Evolutionary conservation across 441 rosid genomes (phyloP), one percentile per base, ranked within the genome.

Genomic region (Gossypium schwendimanii): DNA sequence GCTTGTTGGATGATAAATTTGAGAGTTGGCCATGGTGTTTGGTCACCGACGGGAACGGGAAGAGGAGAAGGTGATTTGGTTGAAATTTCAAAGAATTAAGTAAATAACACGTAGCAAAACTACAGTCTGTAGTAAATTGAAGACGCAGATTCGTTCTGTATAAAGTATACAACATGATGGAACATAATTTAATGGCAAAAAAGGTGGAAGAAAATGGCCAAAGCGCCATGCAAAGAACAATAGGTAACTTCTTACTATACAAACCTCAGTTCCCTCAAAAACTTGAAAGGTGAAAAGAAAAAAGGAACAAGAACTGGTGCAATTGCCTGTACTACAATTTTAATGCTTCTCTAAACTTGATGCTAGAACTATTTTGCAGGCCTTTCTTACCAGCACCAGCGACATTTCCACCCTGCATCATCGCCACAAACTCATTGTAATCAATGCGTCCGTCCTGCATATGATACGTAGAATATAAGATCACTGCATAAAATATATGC

Each of bases 341-440:
- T 47, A 87, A 75, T 49, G 86, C 87, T 28, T 86, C 86, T 73
- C 87, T 83, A 73, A 87, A 81, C 20, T 79, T 79, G 41, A 93
- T 79, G 89, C 98, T 93, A 84, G 88, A 82, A 77, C 92, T 87
- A 39, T 81, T 85, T 72, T 90, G 85, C 2, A 87, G 61, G 75
- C 84, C 91, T 79, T 86, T 85, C 88, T 81, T 87, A 31, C 79
- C 73, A 3, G 84, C 76, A 50, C 62, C 62, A 1, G 33, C 33
- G 3, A 57, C n/a, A 57, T 26, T 87, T 58, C 98, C 97, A 62
- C 83, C 86, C 71, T 91, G 97, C 98, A 93, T 93, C 98, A 93
- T 93, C 0, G 98, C 91, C 75, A 91, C 97, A 31, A 93, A 93
- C 81, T 93, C 98, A 14, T 88, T 91, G 89, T 93, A 93, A 85